phyloP scores from a whole-genome alignment of 345 rosid species.

The Carallia pectinifolia region DNA sequence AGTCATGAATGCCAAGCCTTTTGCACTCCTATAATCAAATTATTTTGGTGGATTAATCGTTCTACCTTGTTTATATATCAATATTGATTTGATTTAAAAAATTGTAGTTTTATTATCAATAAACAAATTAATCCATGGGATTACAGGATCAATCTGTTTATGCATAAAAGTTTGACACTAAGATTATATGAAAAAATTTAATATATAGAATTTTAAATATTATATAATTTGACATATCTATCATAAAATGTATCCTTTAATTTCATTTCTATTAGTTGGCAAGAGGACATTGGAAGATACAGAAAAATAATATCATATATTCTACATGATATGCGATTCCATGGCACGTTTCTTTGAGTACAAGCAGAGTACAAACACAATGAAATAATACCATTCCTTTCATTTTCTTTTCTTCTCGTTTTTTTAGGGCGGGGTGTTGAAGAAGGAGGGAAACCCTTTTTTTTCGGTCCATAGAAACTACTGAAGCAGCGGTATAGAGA shows the following conservation, averaged over 20 bases:
- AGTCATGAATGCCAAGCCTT: too few species aligned
- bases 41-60: too few species aligned
- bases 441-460: too few species aligned
- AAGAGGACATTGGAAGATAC: slow-evolving; percentile 5
- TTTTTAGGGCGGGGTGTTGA: too few species aligned
- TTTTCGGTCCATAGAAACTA: too few species aligned
- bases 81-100: too few species aligned
- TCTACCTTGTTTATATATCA: too few species aligned
- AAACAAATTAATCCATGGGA: not conserved
- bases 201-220: not conserved
- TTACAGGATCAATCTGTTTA: not conserved
- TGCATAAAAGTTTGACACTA: not conserved
- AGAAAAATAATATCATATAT: not conserved
- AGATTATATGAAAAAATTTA: not conserved
- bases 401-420: too few species aligned
- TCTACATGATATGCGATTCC: slow-evolving; percentile 6
- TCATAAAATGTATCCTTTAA: not conserved
- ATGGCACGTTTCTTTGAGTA: not conserved
- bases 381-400: not conserved
- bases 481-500: too few species aligned
- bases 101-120: too few species aligned
- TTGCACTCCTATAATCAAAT: too few species aligned
- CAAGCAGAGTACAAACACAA: too few species aligned
- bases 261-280: not conserved
- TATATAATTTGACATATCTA: not conserved